These are phyloP conservation scores for Vitis rupestris DNA, from an alignment of 164 flowering plant species.

Conservation along the genomic window DNA sequence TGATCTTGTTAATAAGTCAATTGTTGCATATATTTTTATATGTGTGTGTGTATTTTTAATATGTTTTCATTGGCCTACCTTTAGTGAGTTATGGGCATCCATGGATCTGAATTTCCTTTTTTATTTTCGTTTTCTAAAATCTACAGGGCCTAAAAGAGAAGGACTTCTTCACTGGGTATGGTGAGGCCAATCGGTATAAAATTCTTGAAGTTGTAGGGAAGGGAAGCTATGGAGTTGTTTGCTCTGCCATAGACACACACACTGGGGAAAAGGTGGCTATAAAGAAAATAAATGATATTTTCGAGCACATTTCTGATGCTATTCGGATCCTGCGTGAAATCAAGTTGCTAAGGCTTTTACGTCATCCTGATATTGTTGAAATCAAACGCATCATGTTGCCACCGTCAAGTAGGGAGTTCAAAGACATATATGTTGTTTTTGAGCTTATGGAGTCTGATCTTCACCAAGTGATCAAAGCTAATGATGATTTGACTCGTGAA, in stretches of 20 bases:
- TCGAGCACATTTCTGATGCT: constrained; percentile 69
- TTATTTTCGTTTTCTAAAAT: neutral
- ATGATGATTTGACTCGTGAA: constrained; percentile 70
- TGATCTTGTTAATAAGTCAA: neutral
- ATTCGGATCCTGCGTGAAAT: constrained; percentile 60
- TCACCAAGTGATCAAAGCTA: constrained; percentile 75
- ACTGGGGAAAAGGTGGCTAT: constrained; percentile 68
- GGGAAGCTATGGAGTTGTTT: constrained; percentile 71
- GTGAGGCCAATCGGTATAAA: constrained; percentile 60
- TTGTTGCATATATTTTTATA: too few species aligned
- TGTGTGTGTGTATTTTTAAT: too few species aligned
- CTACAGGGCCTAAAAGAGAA: constrained; percentile 39
- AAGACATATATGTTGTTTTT: constrained; percentile 69
- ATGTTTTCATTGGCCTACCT: too few species aligned
- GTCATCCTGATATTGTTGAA: constrained; percentile 76
- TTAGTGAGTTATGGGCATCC: neutral
- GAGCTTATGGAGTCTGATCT: constrained; percentile 82
- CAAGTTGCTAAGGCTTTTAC: constrained; percentile 57
- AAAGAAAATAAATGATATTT: constrained; percentile 58
- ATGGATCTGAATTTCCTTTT: neutral
- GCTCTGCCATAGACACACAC: constrained; percentile 63
- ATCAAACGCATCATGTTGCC: constrained; percentile 65
- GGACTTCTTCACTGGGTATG: constrained; percentile 64
- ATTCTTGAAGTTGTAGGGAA: constrained; percentile 61
- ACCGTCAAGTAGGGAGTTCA: constrained; percentile 64